Conservation (phyloP, 768 basidiomycete genomes). For the Pleurotus pulmonarius region DNA sequence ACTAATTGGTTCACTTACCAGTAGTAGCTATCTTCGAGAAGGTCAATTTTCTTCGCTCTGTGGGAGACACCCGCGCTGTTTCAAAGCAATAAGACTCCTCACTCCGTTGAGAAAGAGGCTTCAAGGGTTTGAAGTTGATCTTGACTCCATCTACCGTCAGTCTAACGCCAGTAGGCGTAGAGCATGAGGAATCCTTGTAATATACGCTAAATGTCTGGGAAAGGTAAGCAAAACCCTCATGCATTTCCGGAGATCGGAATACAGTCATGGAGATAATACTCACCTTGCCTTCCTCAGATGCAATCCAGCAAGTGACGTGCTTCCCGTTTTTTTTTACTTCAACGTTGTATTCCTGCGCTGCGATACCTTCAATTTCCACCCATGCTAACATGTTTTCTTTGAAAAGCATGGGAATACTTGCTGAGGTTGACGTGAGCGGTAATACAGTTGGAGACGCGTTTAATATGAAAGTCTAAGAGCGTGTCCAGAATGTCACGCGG, state of each 20-base stretch:
- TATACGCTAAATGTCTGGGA: background rate
- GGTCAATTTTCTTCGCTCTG: no score
- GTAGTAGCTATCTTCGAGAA: no score
- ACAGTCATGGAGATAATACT: background rate
- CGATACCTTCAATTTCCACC: conserved; percentile 14
- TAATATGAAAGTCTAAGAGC: background rate
- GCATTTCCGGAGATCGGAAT: background rate
- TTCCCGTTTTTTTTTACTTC: conserved; percentile 14
- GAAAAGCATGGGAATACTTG: background rate
- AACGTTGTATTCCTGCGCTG: conserved; percentile 16
- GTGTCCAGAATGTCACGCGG: no score
- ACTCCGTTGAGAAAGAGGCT: background rate
- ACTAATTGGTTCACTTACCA: no score
- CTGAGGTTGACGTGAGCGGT: background rate
- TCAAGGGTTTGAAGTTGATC: background rate
- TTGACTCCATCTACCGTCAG: background rate
- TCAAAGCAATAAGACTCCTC: background rate
- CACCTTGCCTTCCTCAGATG: conserved; percentile 22
- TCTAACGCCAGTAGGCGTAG: background rate
- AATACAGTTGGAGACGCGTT: background rate
- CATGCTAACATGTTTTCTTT: conserved; percentile 1
- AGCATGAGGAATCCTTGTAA: background rate
- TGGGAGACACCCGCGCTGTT: background rate
- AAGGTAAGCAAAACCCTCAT: background rate
- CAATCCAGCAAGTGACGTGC: conserved; percentile 24